Conservation (phyloP, 805 yeast genomes). For the Maudiozyma saulgeensis region DNA sequence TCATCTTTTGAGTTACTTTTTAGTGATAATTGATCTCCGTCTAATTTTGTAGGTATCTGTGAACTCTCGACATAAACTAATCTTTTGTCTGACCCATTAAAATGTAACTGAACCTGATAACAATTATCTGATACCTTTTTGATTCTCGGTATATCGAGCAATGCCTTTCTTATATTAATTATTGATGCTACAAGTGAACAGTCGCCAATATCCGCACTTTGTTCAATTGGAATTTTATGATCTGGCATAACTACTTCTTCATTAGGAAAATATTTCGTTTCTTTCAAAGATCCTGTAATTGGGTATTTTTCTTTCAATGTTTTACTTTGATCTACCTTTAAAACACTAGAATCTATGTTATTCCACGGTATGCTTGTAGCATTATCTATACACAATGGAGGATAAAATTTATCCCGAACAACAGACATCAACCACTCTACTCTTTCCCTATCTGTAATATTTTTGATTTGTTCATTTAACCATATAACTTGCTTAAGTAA, state of each 20-base stretch:
- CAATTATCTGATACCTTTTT: constrained; percentile 10
- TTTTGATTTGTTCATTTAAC: constrained; percentile 9
- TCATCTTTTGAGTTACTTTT: constrained; percentile 9
- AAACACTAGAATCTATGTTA: not conserved
- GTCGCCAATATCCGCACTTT: constrained; percentile 33
- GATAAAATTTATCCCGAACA: constrained; percentile 13
- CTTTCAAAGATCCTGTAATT: not conserved
- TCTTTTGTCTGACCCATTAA: constrained; percentile 22
- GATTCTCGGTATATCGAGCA: constrained; percentile 7
- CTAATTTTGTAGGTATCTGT: constrained; percentile 12
- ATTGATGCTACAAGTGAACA: constrained; percentile 72
- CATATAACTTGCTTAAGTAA: constrained; percentile 9
- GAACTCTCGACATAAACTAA: constrained; percentile 17
- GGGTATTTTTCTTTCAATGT: constrained; percentile 7
- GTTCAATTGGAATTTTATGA: constrained; percentile 9
- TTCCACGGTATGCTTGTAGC: constrained; percentile 20
- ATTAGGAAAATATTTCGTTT: not conserved
- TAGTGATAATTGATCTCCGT: constrained; percentile 14
- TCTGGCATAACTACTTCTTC: too few species aligned
- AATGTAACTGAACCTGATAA: constrained; percentile 15
- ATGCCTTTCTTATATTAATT: constrained; percentile 36
- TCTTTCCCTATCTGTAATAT: constrained; percentile 6
- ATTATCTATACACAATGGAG: constrained; percentile 16
- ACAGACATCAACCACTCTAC: constrained; percentile 22
- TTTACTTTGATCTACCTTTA: not conserved